phyloP scores from a whole-genome alignment of 352 stramenopile species.

The Globisporangium middletonii region DNA sequence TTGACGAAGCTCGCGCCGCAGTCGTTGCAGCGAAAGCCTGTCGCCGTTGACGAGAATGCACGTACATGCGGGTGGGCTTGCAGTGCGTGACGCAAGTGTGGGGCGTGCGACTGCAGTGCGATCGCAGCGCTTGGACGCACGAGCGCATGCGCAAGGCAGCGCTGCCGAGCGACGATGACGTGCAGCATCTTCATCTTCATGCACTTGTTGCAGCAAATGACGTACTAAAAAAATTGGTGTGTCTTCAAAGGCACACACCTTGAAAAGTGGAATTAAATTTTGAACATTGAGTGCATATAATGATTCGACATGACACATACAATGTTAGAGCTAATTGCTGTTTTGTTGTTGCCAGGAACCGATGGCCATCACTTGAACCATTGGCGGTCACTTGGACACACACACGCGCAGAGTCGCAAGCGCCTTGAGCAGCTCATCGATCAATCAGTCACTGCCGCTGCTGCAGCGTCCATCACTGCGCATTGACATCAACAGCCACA shows the following conservation, averaged over 20 bases:
- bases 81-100: not conserved
- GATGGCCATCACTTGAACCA: slow-evolving; percentile 4
- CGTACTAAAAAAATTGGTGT: not conserved
- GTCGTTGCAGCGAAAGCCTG: slow-evolving; percentile 35
- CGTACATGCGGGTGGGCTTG: not conserved
- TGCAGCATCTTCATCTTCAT: not conserved
- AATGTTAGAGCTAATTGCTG: not conserved
- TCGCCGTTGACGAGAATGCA: slow-evolving; percentile 15
- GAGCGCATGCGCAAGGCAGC: not conserved
- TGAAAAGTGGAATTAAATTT: not conserved
- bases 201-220: not conserved
- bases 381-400: not conserved
- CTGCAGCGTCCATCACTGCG: too few species aligned
- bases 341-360: not conserved
- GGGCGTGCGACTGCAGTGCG: not conserved
- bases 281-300: not conserved
- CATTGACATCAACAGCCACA: not conserved
- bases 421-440: not conserved
- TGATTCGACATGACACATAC: not conserved
- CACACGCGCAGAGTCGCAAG: not conserved
- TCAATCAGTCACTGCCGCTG: not conserved
- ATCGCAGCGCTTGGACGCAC: not conserved
- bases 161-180: not conserved
- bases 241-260: not conserved
- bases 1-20: slow-evolving; percentile 72